Evolutionary conservation across 768 basidiomycete species (phyloP), one percentile per base, ranked within the genome.

Genomic region (Tricholoma matsutake): DNA sequence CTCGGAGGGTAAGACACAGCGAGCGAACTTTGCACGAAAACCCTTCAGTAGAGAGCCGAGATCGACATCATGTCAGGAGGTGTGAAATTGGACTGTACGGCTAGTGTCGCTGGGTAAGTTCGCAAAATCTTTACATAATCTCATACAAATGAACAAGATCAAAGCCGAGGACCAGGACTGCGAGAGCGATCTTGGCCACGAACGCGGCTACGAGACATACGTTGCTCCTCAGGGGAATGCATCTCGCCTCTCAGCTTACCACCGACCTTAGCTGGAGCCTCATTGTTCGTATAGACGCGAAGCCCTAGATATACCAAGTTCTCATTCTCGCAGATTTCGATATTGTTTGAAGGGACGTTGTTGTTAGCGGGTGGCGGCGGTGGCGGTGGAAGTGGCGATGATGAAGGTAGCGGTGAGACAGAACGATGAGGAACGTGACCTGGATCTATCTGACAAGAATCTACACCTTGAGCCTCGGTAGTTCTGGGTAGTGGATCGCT

Each of bases 221-320:
- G 51, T n/a, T 18, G 29, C 6, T 52, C 51, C 16, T 13, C 51
- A 16, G 3, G 20, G n/a, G 32, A 53, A n/a, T 53, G 16, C n/a
- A 52, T 39, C n/a, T 59, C 25, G 37, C 32, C 32, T 45, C 57
- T 59, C 29, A 65, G 54, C 64, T 64, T 70, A 4, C 75, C 75
- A 28, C 69, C 67, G 9, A 79, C 69, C 8, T 65, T 63, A 9
- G 70, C 74, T 67, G 74, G 65, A 68, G 78, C 65, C 72, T 80
- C 80, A 73, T 82, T 70, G 67, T 82, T 70, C 66, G 78, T 76
- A 61, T 79, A 79, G 66, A 77, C 79, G 69, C 74, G 76, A 67
- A 71, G 71, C 35, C 68, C 79, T 60, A 72, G 68, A 70, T 71
- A 76, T 1, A 83, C 73, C 6, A 77, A 74, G 62, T 81, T 76